Evolutionary conservation across 1,139 yeast species (phyloP).

Genomic region (Geotrichum australiense): DNA sequence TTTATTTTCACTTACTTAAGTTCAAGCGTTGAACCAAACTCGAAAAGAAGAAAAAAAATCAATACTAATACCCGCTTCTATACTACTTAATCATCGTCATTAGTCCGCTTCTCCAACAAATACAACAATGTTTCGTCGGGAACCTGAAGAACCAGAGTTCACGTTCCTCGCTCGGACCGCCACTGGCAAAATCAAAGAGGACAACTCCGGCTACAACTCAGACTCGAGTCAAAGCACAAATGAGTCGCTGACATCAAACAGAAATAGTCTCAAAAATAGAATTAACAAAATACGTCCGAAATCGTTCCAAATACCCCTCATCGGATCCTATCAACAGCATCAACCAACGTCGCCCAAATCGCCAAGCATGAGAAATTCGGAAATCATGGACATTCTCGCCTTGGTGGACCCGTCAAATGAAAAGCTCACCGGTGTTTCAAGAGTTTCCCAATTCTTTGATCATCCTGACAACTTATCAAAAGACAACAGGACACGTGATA

Average conservation of each 20-base stretch:
- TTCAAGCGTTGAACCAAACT: no score
- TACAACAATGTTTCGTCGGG: conserved; percentile 10
- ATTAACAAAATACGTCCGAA: conserved; percentile 11
- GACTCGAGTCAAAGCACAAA: conserved; percentile 10
- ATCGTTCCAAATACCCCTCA: conserved; percentile 6
- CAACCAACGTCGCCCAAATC: conserved; percentile 5
- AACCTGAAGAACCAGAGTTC: conserved; percentile 15
- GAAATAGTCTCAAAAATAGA: conserved; percentile 7
- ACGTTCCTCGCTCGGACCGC: conserved; percentile 11
- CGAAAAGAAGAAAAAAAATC: no score
- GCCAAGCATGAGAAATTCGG: conserved; percentile 1
- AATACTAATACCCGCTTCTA: no score
- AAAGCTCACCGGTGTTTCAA: conserved; percentile 14
- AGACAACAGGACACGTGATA: background rate
- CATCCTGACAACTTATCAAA: no score
- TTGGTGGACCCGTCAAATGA: conserved; percentile 18
- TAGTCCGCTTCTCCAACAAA: no score
- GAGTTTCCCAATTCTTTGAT: conserved; percentile 15
- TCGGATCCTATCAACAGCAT: conserved; percentile 1
- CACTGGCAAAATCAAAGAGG: conserved; percentile 7
- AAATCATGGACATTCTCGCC: conserved; percentile 17
- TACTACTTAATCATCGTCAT: no score
- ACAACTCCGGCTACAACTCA: conserved; percentile 4
- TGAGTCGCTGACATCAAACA: conserved; percentile 3
- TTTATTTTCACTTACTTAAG: no score